Evolutionary conservation across 768 basidiomycete genomes (phyloP).

Genomic region (Lactarius sanguifluus): DNA sequence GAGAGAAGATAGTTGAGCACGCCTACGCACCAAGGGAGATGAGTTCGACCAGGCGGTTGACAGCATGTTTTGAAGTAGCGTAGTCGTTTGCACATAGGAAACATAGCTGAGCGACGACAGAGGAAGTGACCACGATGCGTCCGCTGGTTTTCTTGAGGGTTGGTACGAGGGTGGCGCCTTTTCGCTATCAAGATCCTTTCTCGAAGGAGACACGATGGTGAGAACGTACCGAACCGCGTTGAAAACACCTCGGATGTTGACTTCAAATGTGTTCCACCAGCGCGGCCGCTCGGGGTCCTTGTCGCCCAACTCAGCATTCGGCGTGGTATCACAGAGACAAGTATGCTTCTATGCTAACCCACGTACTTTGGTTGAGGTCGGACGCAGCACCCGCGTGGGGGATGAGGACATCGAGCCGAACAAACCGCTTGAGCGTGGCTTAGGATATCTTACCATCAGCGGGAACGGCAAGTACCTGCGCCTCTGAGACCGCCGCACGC

Average conservation of each 20-base stretch:
- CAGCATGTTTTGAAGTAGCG: slow-evolving; percentile 12
- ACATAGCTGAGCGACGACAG: background rate
- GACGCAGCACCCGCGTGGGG: slow-evolving; percentile 21
- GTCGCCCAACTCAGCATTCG: slow-evolving; percentile 4
- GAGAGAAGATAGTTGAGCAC: background rate
- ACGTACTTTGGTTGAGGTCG: background rate
- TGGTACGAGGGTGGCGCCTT: slow-evolving; percentile 1
- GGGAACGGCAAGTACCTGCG: slow-evolving; percentile 20
- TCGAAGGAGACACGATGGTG: background rate
- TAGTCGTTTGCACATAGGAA: slow-evolving; percentile 14
- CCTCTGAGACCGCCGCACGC: background rate
- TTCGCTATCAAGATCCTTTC: background rate
- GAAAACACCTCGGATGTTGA: slow-evolving; percentile 33
- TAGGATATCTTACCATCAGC: slow-evolving; percentile 26
- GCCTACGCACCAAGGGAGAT: slow-evolving; percentile 11
- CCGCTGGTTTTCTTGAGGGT: slow-evolving; percentile 14
- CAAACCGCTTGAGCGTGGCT: slow-evolving; percentile 30
- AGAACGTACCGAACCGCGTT: slow-evolving; percentile 30
- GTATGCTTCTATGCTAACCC: background rate
- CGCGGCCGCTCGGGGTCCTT: slow-evolving; percentile 30
- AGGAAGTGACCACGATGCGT: slow-evolving; percentile 13
- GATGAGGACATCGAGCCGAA: slow-evolving; percentile 31
- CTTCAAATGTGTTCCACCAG: slow-evolving; percentile 33
- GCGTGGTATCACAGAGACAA: background rate
- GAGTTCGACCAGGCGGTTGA: slow-evolving; percentile 20